A percentile compares a stretch with the other conserved stretches of the same genome.
Conservation (phyloP, 768 basidiomycete genomes). For the Lactifluus piperatus region DNA sequence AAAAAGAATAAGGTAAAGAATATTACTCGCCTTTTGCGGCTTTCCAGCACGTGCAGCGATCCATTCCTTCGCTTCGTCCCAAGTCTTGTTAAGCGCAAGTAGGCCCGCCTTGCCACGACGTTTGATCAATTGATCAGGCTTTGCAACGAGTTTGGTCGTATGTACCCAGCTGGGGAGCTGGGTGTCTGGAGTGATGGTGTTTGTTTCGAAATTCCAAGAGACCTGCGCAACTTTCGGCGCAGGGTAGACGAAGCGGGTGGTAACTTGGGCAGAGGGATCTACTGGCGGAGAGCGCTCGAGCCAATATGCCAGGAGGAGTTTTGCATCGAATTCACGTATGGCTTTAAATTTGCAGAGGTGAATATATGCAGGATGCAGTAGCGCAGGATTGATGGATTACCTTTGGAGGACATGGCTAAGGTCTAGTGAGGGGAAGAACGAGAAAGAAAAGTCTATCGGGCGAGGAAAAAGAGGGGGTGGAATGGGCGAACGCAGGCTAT, state of each 20-base stretch:
- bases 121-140: conserved; percentile 99
- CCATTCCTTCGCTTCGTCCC: conserved; percentile 84
- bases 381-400: not conserved
- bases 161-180: conserved; percentile 75
- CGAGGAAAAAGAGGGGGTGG: not conserved
- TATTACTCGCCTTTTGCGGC: conserved; percentile 64
- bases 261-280: conserved; percentile 47
- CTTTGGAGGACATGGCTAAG: conserved; percentile 20
- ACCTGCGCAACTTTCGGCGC: conserved; percentile 77
- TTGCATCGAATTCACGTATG: conserved; percentile 98
- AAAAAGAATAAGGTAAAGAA: not conserved
- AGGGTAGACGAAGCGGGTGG: conserved; percentile 55
- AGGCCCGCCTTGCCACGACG: conserved; percentile 97
- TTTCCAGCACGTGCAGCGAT: conserved; percentile 85
- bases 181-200: conserved; percentile 47
- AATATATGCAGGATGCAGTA: conserved; percentile 11
- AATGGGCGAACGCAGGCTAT: conserved; percentile 8
- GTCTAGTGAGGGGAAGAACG: not conserved
- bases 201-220: conserved; percentile 70
- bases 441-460: not conserved
- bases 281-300: conserved; percentile 82
- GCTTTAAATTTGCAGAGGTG: conserved; percentile 31
- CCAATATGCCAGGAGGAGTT: conserved; percentile 96
- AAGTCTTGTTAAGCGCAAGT: conserved; percentile 87
- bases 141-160: conserved; percentile 83